Evolutionary conservation across 345 rosid species (phyloP).

Genomic region (Gossypium australe): DNA sequence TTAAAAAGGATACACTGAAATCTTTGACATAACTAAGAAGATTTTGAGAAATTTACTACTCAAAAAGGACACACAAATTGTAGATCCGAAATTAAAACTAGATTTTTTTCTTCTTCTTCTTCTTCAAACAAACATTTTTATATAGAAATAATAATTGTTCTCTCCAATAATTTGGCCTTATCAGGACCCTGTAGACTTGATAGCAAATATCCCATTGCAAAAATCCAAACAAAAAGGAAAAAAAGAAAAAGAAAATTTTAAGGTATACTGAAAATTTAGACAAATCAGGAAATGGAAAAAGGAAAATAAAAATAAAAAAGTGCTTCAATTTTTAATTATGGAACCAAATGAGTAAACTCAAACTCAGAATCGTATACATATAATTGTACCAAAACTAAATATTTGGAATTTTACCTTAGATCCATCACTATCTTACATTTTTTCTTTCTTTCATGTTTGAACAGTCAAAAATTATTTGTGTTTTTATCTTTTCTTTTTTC

Average conservation of each 20-base stretch:
- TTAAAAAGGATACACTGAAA: no score
- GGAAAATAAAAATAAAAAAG: not conserved
- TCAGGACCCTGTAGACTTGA: not conserved
- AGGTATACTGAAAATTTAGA: not conserved
- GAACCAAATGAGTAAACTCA: not conserved
- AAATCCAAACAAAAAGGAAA: not conserved
- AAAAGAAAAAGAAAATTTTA: not conserved
- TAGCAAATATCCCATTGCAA: not conserved
- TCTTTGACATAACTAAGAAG: no score
- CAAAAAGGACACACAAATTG: no score
- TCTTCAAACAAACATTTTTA: not conserved
- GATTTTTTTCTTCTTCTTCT: no score
- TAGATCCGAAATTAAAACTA: no score
- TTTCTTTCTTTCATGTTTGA: not conserved
- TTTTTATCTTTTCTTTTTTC: no score
- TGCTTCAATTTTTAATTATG: not conserved
- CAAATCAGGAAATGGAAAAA: not conserved
- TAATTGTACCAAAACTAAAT: not conserved
- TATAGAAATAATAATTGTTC: no score
- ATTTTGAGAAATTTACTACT: no score
- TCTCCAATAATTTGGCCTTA: not conserved
- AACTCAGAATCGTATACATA: not conserved
- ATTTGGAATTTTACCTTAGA: constrained; percentile 3
- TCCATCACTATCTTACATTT: not conserved
- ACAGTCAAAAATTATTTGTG: not conserved